Evolutionary conservation across 73 alveolate species (phyloP).

Genomic region (Paramecium tetraurelia): DNA sequence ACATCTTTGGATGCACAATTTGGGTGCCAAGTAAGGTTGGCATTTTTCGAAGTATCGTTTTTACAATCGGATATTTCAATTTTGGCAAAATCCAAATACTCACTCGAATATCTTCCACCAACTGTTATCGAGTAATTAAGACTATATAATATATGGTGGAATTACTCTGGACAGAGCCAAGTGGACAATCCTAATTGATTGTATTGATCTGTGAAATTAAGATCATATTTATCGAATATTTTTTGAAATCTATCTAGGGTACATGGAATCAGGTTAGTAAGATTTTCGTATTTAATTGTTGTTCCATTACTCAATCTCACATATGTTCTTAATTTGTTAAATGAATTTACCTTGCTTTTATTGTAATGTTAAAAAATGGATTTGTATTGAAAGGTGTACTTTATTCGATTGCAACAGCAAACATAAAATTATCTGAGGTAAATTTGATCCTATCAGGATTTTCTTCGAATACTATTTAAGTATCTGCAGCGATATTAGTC

Average conservation of each 20-base stretch:
- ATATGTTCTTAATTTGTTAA: neutral
- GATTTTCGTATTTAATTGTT: neutral
- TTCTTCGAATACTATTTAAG: neutral
- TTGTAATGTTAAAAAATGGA: constrained; percentile 18
- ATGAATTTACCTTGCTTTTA: neutral
- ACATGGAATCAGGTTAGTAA: constrained; percentile 7
- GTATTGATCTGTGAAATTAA: neutral
- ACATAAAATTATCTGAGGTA: neutral
- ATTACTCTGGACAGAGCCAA: constrained; percentile 49
- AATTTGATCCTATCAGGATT: neutral
- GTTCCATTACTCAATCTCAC: constrained; percentile 6
- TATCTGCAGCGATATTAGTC: neutral
- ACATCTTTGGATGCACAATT: neutral
- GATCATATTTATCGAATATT: neutral
- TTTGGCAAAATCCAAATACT: neutral
- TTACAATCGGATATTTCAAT: neutral
- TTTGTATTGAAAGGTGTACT: neutral
- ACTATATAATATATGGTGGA: neutral
- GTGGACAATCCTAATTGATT: neutral
- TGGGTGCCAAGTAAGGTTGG: constrained; percentile 27
- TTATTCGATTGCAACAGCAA: neutral
- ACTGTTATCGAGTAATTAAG: neutral
- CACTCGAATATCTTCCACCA: constrained; percentile 45
- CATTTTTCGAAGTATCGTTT: constrained; percentile 12
- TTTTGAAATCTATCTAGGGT: constrained; percentile 28